Evolutionary conservation across 148 eudicot genomes (phyloP), one percentile per base, ranked within the genome.

Genomic region (Camellia sinensis): DNA sequence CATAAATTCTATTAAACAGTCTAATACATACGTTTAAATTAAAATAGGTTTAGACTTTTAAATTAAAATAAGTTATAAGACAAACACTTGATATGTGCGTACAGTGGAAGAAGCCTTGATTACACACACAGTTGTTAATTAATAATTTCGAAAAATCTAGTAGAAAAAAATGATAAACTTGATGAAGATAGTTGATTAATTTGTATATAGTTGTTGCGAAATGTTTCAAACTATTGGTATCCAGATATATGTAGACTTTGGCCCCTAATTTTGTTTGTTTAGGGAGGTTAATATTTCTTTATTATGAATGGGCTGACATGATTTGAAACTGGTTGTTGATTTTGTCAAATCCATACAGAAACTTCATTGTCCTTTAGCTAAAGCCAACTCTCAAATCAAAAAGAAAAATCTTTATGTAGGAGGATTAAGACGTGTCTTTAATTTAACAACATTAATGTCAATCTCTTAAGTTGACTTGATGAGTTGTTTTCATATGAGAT

Each of bases 261-360:
- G 68, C 43, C 68, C 43, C 68, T 8, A 40, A 29, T 66, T 66
- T 66, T 66, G 45, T 64, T 66, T 29, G 70, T 29, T 66, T 66
- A 66, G 70, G 17, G 17, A 29, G 45, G 19, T 66, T 37, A 66
- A 29, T 66, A 13, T 29, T 66, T 29, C 17, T 66, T 66, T 8
- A 37, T 11, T 66, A 66, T 29, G 44, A 18, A 8, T 2, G 3
- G 17, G 45, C 17, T 37, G 45, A 37, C 70, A 66, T 37, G 70
- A 66, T 66, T 66, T 66, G 70, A 66, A 66, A 29, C 45, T 66
- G 70, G 45, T 2, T 9, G 44, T 66, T 37, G 70, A 37, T 37
- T 37, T 29, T 66, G 70, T 37, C 70, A 63, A 66, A 66, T 29
- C 44, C 15, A 66, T 66, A 17, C 12, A 8, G 70, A 66, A 66